Base-by-base conservation (phyloP, 2,329 filamentous ascomycete genomes). In the Aspergillus chevalieri region DNA sequence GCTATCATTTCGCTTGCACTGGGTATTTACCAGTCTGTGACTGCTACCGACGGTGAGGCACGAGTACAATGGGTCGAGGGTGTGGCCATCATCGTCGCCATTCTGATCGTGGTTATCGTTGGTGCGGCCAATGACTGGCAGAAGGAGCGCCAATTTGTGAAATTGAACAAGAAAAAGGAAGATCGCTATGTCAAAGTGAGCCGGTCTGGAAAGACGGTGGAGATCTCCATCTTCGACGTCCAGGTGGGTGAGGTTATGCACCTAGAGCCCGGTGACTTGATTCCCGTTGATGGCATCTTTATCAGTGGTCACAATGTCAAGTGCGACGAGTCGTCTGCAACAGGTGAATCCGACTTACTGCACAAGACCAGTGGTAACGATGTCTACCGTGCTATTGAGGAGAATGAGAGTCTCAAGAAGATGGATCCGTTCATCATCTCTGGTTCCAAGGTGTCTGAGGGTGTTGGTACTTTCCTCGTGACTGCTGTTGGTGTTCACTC, bases 111-210 rank as follows among this genome's bases (percentile, higher is more conserved):
- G 43, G 84, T 90, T 3, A 67, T 86, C 17, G 87, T 89, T 17
- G 87, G 86, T 52, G 86, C 87, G n/a, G 72, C 84, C 30, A 91
- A 89, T 56, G 87, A 91, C 63, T 91, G 83, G 78, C 87, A 91
- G 61, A 90, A 90, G 67, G 87, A 90, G 65, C 79, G 84, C 43
- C 85, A 89, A 60, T 91, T 91, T 60, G 84, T 87, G 36, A 89
- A 88, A 65, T 73, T 91, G 52, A 90, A 90, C 68, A 82, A 82
- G 65, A 88, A 89, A 63, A 91, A 91, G 66, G 83, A 89, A 45
- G 84, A 89, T 61, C 79, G 87, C 28, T 73, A 79, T 45, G 82
- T 92, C 57, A 89, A 88, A 53, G 83, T 89, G 8, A 74, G 87
- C 46, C 83, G 88, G n/a, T 90, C 86, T 1, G 88, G 86, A 26